A percentile compares a stretch with the other conserved stretches of the same genome.
Conservation (phyloP, 1,284 basidiomycete species). For the Leccinum pallidistipes region DNA sequence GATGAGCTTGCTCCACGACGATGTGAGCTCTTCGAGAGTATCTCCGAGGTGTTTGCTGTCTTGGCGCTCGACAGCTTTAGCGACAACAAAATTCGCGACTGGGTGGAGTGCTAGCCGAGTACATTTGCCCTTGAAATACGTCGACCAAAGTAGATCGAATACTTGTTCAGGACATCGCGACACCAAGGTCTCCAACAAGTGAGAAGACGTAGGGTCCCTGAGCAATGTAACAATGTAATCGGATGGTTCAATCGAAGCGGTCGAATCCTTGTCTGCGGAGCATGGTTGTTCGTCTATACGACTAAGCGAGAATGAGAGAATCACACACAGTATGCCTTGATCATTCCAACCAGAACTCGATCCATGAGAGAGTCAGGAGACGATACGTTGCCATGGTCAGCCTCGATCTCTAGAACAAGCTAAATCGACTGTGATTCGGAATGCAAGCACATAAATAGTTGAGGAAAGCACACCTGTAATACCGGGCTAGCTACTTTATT, state of each 20-base stretch:
- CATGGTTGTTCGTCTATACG: constrained; percentile 3
- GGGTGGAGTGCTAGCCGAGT: constrained; percentile 78
- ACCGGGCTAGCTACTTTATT: constrained; percentile 82
- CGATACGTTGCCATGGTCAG: constrained; percentile 59
- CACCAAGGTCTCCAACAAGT: constrained; percentile 81
- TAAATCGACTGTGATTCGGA: constrained; percentile 32
- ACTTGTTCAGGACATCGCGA: constrained; percentile 57
- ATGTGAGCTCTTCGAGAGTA: constrained; percentile 58
- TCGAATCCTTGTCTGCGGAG: constrained; percentile 38
- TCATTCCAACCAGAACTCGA: constrained; percentile 74
- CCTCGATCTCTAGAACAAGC: constrained; percentile 81
- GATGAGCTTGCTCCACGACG: constrained; percentile 51
- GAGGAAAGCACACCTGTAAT: constrained; percentile 59
- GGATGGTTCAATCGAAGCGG: constrained; percentile 47
- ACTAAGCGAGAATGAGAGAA: background rate
- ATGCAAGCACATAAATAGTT: background rate
- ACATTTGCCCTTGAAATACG: constrained; percentile 76
- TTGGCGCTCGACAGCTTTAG: constrained; percentile 69
- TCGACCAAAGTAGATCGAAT: constrained; percentile 71
- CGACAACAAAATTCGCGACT: constrained; percentile 89
- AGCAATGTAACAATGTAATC: constrained; percentile 81
- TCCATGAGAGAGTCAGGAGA: constrained; percentile 78
- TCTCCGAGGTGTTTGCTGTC: constrained; percentile 54
- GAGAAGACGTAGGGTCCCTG: constrained; percentile 84
- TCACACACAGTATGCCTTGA: constrained; percentile 62